Percentiles rank a stretch among this genome's conserved stretches.
Conservation (phyloP, 345 rosid species). For the Salix caprea region DNA sequence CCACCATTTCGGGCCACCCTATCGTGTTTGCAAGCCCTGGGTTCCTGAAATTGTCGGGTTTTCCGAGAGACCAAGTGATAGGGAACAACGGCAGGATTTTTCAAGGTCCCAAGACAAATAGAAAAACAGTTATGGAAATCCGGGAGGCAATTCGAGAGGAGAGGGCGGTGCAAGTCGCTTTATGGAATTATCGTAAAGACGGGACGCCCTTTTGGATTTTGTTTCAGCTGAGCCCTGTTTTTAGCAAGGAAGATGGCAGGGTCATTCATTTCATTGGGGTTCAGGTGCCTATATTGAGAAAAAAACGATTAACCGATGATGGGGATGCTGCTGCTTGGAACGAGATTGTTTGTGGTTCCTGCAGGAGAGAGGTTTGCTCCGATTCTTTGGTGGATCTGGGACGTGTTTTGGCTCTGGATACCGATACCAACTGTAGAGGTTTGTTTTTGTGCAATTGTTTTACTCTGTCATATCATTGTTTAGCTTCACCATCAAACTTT, state of each 20-base stretch:
- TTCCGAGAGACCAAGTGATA: conserved; percentile 56
- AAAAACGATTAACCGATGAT: conserved; percentile 26
- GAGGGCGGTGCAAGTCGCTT: conserved; percentile 48
- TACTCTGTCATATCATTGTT: no score
- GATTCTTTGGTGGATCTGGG: conserved; percentile 43
- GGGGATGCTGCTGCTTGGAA: conserved; percentile 36
- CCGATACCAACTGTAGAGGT: conserved; percentile 41
- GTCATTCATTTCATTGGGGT: conserved; percentile 73
- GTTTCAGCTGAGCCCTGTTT: conserved; percentile 74
- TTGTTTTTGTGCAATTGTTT: conserved; percentile 1
- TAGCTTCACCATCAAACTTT: no score
- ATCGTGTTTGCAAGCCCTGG: conserved; percentile 80
- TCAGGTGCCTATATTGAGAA: conserved; percentile 63
- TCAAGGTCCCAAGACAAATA: conserved; percentile 73
- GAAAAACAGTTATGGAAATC: conserved; percentile 70
- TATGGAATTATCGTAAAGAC: conserved; percentile 80
- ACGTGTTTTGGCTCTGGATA: conserved; percentile 38
- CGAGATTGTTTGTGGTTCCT: conserved; percentile 59
- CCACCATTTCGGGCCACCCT: conserved; percentile 75
- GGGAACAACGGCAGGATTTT: conserved; percentile 77
- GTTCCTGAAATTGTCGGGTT: conserved; percentile 75
- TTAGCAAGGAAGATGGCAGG: conserved; percentile 52
- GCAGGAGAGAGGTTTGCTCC: conserved; percentile 71
- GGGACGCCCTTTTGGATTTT: conserved; percentile 91
- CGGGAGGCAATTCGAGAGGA: conserved; percentile 83